These are phyloP conservation scores for Fusarium napiforme DNA, from an alignment of 2,329 filamentous ascomycete species.

Conservation along the genomic window DNA sequence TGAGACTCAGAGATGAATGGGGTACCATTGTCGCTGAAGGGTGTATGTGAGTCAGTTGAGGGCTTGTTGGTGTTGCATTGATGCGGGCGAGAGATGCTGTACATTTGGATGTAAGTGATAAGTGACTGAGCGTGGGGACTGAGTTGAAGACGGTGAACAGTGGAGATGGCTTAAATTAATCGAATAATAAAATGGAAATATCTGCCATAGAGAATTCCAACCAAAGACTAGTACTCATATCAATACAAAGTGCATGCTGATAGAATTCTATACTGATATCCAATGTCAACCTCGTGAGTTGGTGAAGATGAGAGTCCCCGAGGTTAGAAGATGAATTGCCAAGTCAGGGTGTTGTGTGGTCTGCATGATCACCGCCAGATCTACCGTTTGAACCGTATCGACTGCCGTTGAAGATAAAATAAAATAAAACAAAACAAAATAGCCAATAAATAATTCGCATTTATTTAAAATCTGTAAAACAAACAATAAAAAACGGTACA, in stretches of 20 bases:
- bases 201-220: accelerated
- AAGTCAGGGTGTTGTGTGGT: not conserved
- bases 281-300: not conserved
- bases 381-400: conserved; percentile 16
- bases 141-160: conserved; percentile 7
- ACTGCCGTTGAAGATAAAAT: not conserved
- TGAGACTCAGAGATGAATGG: conserved; percentile 15
- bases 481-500: not conserved
- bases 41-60: conserved; percentile 35
- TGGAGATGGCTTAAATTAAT: not conserved
- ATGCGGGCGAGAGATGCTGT: conserved; percentile 28
- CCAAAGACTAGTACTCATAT: not conserved
- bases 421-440: not conserved
- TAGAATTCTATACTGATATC: not conserved
- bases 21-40: conserved; percentile 13
- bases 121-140: conserved; percentile 2
- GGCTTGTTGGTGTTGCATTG: conserved; percentile 8
- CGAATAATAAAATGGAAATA: not conserved
- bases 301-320: not conserved
- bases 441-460: conserved; percentile 21
- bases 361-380: not conserved
- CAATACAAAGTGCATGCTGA: not conserved
- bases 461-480: not conserved
- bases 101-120: conserved; percentile 5
- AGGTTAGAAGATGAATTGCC: not conserved